Evolutionary conservation across 1,284 basidiomycete species (phyloP), one percentile per base, ranked within the genome.

Genomic region (Wolfiporia cocos): DNA sequence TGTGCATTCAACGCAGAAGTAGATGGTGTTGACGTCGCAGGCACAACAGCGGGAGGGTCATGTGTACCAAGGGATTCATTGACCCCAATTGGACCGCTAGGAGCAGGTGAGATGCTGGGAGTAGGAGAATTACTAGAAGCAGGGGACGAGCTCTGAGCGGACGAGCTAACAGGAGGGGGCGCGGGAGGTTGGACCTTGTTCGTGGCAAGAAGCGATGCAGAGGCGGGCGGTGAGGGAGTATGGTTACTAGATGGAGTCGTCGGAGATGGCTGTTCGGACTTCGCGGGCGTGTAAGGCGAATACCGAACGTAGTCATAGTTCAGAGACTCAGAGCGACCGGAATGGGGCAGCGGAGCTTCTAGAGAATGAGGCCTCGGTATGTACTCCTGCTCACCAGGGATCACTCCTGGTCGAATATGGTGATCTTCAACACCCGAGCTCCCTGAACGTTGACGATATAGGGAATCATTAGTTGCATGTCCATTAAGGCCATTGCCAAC

Each of bases 401-500:
- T 1, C 44, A n/a, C 41, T 10, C 42, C 43, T 19, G 46, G 46
- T 12, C 46, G 50, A 37, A 50, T 54, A 45, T 54, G 51, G 20
- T 39, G 34, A 20, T 49, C 49, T 2, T 33, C 36, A 31, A 14
- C 26, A 10, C 29, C 36, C 14, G 43, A 34, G n/a, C 48, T 49
- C 28, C 41, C 49, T 12, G 29, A n/a, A 10, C 35, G 37, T 5
- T 53, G 51, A 4, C 47, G 38, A 5, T 57, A 40, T 10, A 44
- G 38, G 1, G 54, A 44, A 17, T 57, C 58, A 41, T 49, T 54
- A 32, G 48, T 43, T 12, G 44, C 39, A 23, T 53, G 49, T 2
- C 55, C 57, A 46, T 59, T 53, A 23, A 52, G 49, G 1, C 55
- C 57, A 46, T 59, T 53, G 15, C 32, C 40, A 21, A 39, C 28